Evolutionary conservation across 805 yeast genomes (phyloP).

Genomic region (Ogataea naganishii): DNA sequence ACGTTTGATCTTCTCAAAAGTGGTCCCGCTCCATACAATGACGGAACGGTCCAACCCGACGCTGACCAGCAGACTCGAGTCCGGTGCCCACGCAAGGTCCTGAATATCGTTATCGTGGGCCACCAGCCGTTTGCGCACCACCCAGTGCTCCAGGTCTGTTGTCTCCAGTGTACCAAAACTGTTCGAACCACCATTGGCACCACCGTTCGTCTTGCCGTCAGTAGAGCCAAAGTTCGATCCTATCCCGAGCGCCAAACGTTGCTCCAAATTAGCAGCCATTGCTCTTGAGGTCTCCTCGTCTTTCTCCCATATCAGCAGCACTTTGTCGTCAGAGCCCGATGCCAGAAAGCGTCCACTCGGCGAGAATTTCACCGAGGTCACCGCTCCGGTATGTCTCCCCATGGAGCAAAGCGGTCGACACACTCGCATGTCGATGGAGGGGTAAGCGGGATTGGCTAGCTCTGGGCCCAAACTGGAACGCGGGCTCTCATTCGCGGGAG

Average conservation of each 20-base stretch:
- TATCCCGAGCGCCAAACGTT: constrained; percentile 12
- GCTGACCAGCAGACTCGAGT: constrained; percentile 79
- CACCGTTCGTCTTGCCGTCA: too few relatives aligned
- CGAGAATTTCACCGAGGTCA: constrained; percentile 85
- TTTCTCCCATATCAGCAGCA: constrained; percentile 85
- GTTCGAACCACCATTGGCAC: constrained; percentile 28
- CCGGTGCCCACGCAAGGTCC: constrained; percentile 98
- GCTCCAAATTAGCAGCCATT: constrained; percentile 20
- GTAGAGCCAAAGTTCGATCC: too few relatives aligned
- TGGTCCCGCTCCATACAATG: constrained; percentile 87
- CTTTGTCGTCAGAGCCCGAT: constrained; percentile 91
- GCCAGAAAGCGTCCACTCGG: constrained; percentile 90
- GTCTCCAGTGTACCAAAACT: constrained; percentile 54
- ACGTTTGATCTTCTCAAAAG: constrained; percentile 82
- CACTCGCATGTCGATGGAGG: constrained; percentile 21
- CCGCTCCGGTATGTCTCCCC: constrained; percentile 96
- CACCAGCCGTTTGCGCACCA: constrained; percentile 81
- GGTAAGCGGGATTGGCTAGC: too few relatives aligned
- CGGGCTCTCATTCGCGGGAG: too few relatives aligned
- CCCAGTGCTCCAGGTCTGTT: constrained; percentile 84
- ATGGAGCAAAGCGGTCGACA: constrained; percentile 72
- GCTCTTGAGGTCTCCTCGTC: constrained; percentile 61
- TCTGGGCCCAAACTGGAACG: too few relatives aligned
- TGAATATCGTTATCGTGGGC: constrained; percentile 98
- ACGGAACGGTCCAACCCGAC: constrained; percentile 93